Base-by-base conservation (phyloP, 257 asterid genomes). In the Solanum chiquidenum region DNA sequence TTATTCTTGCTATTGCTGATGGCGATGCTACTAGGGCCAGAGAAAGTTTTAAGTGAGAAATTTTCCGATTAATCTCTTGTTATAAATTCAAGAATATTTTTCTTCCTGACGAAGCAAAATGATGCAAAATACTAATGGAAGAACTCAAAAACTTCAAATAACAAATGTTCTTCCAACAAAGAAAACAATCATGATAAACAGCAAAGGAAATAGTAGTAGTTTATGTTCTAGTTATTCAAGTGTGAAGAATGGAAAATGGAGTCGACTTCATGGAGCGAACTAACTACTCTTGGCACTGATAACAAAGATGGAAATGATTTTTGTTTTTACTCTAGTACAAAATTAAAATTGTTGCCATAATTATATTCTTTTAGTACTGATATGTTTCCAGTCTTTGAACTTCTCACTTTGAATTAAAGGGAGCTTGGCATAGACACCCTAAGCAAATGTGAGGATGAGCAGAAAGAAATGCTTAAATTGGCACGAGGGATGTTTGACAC, bases 401-500 rank as follows among this genome's bases (percentile, higher is more conserved):
- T 35, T 46, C 62, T 31, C 83, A 82, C 35, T 74, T 35, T 69
- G 52, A 44, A 73, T 90, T 27, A 34, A 87, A 95, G 99, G 98
- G 95, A 95, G 89, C 99, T 97, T 71, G 98, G 99, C 31, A 96
- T 97, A 86, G 89, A 89, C 90, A 96, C 98, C 88, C 83, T 94
- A 83, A 90, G 92, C 93, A 93, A 89, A 77, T 94, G 98, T 84
- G 89, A 91, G 91, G 91, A 94, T 88, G 98, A 94, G 91, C 95
- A 94, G 90, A 90, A 91, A 60, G 98, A 97, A 91, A 38, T 96
- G 95, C 90, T 96, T 87, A 94, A 62, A 88, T 91, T 97, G 93
- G 98, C 99, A 42, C 92, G 93, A 58, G 92, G 98, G 68, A 94
- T 97, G 99, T 97, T 97, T 49, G 99, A 97, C 86, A 97, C 99